These are phyloP conservation scores for Jamesozyma lodderae DNA, from an alignment of 805 yeast species.

Conservation along the genomic window DNA sequence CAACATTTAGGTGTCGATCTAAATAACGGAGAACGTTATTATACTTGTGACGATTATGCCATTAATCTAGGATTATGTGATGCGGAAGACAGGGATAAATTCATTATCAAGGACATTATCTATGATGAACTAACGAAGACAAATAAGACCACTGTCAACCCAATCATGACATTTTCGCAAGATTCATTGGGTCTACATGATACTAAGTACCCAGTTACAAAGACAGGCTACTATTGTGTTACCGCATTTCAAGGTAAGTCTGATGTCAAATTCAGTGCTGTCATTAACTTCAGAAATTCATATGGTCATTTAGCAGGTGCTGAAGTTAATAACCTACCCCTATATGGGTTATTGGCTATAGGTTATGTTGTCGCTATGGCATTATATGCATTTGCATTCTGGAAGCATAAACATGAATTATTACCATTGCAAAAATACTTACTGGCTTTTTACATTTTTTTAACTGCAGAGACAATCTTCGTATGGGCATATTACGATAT, in stretches of 20 bases:
- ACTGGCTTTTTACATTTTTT: constrained; percentile 72
- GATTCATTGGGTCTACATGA: constrained; percentile 50
- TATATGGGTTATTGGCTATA: constrained; percentile 78
- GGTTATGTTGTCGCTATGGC: constrained; percentile 74
- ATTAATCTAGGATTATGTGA: constrained; percentile 49
- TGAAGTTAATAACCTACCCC: constrained; percentile 83
- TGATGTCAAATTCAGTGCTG: constrained; percentile 45
- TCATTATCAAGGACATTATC: constrained; percentile 42
- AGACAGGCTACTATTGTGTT: constrained; percentile 90
- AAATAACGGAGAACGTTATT: constrained; percentile 40
- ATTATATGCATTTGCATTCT: constrained; percentile 78
- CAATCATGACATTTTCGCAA: constrained; percentile 49
- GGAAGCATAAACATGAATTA: constrained; percentile 76
- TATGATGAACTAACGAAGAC: constrained; percentile 39
- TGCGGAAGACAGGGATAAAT: constrained; percentile 46
- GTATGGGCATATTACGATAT: constrained; percentile 90
- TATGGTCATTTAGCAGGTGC: constrained; percentile 84
- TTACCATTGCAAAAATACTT: constrained; percentile 86
- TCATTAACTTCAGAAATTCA: constrained; percentile 82
- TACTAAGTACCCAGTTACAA: constrained; percentile 51
- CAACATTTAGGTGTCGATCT: constrained; percentile 51
- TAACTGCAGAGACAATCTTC: constrained; percentile 75
- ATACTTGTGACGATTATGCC: constrained; percentile 68
- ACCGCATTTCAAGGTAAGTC: constrained; percentile 48
- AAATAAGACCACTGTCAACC: constrained; percentile 44